Base-by-base conservation (phyloP, 495 filamentous ascomycete species). In the Neurospora sp. region DNA sequence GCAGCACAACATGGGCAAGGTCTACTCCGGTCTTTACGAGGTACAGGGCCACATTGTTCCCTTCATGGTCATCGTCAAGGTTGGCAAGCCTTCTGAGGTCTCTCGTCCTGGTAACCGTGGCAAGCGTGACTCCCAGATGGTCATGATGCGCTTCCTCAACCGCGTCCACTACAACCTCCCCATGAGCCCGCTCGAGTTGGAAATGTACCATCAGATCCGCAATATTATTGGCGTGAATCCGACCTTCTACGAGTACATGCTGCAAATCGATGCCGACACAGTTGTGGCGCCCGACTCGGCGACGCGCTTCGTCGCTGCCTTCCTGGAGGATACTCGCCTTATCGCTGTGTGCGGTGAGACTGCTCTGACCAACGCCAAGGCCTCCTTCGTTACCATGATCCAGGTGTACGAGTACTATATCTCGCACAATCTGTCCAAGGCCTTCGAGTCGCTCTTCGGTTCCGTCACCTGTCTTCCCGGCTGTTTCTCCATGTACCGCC, bases 331-430 rank as follows among this genome's bases (percentile, higher is more conserved):
- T 81, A 97, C 94, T 16, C 91, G 93, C 66, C 87, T 98, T 27
- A 93, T 97, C 78, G 96, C 92, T 76, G 89, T 96, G 71, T 99
- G 96, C 80, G 96, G 96, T 78, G 96, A 99, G 82, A 99, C 96
- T 0, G 91, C 92, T 11, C 86, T 99, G 37, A 93, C 92, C 70
- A 99, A 99, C 79, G 93, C 94, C 70, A 97, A 97, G 82, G 87
- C 92, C 18, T 97, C 95, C 16, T 93, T 94, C 76, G 88, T 96
- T 74, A 99, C 96, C 40, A 98, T 98, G 95, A 98, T 99, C 75
- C 96, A 99, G 82, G 96, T 99, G 20, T 99, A 99, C 86, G 96
- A 99, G 83, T 97, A 99, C 87, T 99, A 95, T 84, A 99, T 99
- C 75, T 98, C 96, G 72, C 96, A 99, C 86, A 96, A 99, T 81